Percentiles rank a stretch among this genome's conserved stretches.
Evolutionary conservation across 2,329 filamentous ascomycete species (phyloP).

Genomic region (Penicillium sp.): DNA sequence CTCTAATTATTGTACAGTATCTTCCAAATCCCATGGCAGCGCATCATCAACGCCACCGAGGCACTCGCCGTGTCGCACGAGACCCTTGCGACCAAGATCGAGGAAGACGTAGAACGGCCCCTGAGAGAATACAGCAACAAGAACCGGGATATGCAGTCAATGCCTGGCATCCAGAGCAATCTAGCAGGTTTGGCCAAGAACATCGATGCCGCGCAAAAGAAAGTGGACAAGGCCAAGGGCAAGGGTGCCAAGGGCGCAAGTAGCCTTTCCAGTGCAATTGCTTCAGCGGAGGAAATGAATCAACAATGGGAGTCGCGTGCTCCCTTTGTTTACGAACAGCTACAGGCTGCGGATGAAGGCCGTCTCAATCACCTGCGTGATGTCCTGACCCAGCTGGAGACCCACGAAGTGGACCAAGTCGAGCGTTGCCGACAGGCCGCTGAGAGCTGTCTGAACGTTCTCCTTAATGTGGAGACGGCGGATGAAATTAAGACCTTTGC

Average conservation of each 20-base stretch:
- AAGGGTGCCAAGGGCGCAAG: slow-evolving; percentile 75
- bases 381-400: slow-evolving; percentile 88
- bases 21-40: slow-evolving; percentile 89
- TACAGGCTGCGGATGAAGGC: slow-evolving; percentile 89
- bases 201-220: slow-evolving; percentile 81
- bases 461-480: slow-evolving; percentile 85
- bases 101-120: slow-evolving; percentile 84
- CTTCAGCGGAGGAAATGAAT: slow-evolving; percentile 76
- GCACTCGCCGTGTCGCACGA: slow-evolving; percentile 83
- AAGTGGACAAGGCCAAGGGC: slow-evolving; percentile 79
- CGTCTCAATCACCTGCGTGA: slow-evolving; percentile 89
- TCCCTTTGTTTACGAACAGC: slow-evolving; percentile 90
- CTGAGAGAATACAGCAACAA: slow-evolving; percentile 75
- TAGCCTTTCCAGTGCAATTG: slow-evolving; percentile 76
- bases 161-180: slow-evolving; percentile 82
- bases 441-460: slow-evolving; percentile 77
- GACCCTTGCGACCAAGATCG: slow-evolving; percentile 78
- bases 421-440: slow-evolving; percentile 76
- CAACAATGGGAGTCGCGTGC: slow-evolving; percentile 93
- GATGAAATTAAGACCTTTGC: slow-evolving; percentile 73
- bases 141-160: slow-evolving; percentile 77
- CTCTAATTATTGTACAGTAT: slow-evolving; percentile 62
- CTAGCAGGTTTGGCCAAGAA: slow-evolving; percentile 81
- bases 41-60: slow-evolving; percentile 79
- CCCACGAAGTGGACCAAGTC: slow-evolving; percentile 86